Evolutionary conservation across 2,329 filamentous ascomycete species (phyloP).

Genomic region (Fusarium neocosmosporiellum): DNA sequence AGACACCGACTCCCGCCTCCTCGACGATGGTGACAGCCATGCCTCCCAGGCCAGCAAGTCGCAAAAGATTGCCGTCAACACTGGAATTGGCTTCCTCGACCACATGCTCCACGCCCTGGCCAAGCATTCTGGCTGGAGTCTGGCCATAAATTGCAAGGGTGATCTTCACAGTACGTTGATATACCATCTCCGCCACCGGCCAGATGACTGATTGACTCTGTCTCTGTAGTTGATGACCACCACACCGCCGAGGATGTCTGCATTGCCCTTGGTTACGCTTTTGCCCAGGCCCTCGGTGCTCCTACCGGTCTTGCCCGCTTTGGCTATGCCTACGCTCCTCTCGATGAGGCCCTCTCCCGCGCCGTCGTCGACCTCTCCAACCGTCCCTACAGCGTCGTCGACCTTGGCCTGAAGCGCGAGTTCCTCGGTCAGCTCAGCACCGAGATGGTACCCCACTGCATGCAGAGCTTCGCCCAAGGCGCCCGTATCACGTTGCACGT

Average conservation of each 20-base stretch:
- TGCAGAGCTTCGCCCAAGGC: conserved; percentile 93
- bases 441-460: conserved; percentile 97
- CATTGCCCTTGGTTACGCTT: conserved; percentile 88
- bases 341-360: conserved; percentile 94
- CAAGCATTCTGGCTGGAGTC: conserved; percentile 95
- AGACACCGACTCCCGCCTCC: conserved; percentile 68
- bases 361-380: conserved; percentile 96
- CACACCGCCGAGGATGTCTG: conserved; percentile 97
- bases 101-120: conserved; percentile 98
- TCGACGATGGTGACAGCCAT: conserved; percentile 69
- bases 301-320: conserved; percentile 88
- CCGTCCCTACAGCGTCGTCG: conserved; percentile 85
- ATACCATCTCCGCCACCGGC: neutral
- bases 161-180: conserved; percentile 83
- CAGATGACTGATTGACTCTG: conserved; percentile 19
- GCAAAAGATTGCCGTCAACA: conserved; percentile 88
- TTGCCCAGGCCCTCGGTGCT: conserved; percentile 81
- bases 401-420: conserved; percentile 88
- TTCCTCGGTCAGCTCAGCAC: conserved; percentile 93
- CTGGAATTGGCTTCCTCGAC: conserved; percentile 96
- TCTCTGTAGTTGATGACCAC: conserved; percentile 86
- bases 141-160: conserved; percentile 84
- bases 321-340: conserved; percentile 89
- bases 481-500: conserved; percentile 95
- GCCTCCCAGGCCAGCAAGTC: conserved; percentile 86